Conservation (phyloP, 2,329 filamentous ascomycete genomes). For the Fusarium pseudonygamai region DNA sequence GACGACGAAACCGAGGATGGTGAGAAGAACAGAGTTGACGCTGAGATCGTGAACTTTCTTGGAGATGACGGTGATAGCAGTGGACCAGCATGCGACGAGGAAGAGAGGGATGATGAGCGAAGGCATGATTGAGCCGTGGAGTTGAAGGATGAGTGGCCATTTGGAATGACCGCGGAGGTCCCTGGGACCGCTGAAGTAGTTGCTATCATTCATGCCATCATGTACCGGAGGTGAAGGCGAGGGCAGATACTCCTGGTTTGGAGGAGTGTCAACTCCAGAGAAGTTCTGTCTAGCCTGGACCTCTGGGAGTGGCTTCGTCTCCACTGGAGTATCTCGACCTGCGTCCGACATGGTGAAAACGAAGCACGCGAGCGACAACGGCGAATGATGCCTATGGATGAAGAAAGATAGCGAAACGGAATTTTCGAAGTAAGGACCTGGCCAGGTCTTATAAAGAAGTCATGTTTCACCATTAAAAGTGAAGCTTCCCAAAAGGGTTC, state of each 20-base stretch:
- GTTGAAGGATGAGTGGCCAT: conserved; percentile 77
- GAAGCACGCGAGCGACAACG: accelerated
- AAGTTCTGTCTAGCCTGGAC: neutral
- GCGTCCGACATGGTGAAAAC: neutral
- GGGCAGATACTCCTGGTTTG: neutral
- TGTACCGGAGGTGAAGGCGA: neutral
- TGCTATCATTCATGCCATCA: conserved; percentile 50
- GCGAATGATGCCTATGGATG: accelerated
- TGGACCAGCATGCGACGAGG: conserved; percentile 72
- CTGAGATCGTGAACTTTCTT: conserved; percentile 53
- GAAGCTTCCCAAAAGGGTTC: neutral
- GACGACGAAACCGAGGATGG: conserved; percentile 83
- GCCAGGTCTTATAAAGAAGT: neutral
- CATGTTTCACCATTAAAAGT: too few relatives aligned
- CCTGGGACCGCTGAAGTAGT: conserved; percentile 72
- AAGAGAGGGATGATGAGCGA: conserved; percentile 76
- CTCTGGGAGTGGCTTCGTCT: neutral
- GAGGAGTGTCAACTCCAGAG: neutral
- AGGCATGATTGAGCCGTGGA: conserved; percentile 79
- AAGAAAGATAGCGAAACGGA: accelerated
- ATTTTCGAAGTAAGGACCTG: accelerated
- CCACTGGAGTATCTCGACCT: neutral
- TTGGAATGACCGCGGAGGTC: conserved; percentile 78
- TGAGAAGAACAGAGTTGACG: conserved; percentile 64
- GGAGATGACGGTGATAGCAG: conserved; percentile 68